Base-by-base conservation (phyloP, 2,329 filamentous ascomycete species). In the Neonectria coccinea region DNA sequence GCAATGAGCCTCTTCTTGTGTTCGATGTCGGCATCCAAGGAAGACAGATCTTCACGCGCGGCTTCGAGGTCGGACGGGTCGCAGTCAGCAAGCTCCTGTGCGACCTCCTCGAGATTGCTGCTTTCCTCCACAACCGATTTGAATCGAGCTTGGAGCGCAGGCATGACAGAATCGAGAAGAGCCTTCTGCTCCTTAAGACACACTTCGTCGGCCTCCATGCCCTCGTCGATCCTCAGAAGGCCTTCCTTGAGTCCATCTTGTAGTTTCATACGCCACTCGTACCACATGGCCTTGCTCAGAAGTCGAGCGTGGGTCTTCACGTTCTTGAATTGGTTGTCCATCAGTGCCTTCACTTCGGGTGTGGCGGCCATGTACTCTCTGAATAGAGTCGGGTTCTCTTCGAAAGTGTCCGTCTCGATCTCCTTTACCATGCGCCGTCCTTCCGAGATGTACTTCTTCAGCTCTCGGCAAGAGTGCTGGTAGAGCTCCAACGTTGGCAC, bases 251-350 rank as follows among this genome's bases (percentile, higher is more conserved):
- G 85, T 18, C 93, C 92, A 67, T 90, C 81, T 60, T 94, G 89
- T 25, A 98, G 86, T 73, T 96, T 95, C 85, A 92, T 95, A 44
- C 96, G 91, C 96, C 96, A 99, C 74, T 95, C 92, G 77, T 99
- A 99, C 96, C 96, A 99, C 83, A 96, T 94, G 62, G 93, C 93
- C 77, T 97, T 97, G 81, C 95, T 97, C 56, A 94, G 84, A 14
- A 97, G 85, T 27, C 96, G 88, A 16, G 95, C 93, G 77, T 97
- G 92, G 0, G 93, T 94, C 82, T 97, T 98, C 79, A 97, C 92
- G 74, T 98, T 97, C 79, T 97, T 96, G 84, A 99, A 96, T 76
- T 98, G 94, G 69, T 92, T 96, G 80, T 99, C 95, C 90, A 99
- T 97, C 56, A 97, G 85, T 4, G 88, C 81, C 74, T 92, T 94